Base-by-base conservation (phyloP, 1,139 yeast species). In the Candida sanyaensis region DNA sequence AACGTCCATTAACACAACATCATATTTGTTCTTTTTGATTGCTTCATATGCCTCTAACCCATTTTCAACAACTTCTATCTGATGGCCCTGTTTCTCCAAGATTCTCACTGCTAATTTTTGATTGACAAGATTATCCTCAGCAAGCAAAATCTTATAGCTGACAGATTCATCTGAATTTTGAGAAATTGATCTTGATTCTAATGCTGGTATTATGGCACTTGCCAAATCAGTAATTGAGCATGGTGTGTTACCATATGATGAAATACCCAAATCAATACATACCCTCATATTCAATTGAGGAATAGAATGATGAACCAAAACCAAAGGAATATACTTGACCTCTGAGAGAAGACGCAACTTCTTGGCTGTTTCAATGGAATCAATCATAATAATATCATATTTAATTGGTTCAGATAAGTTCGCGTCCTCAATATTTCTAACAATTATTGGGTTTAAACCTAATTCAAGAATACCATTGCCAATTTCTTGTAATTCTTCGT, bases 1-100 rank as follows among this genome's bases (percentile, higher is more conserved):
- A 38, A 89, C 96, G 71, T 89, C 96, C 96, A 89, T 89, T 56
- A 89, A 77, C 12, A 89, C 89, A 44, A 86, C 93, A 61, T 89
- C 96, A 63, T 84, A 88, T 40, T 80, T 75, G 37, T 60, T 67
- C 63, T 80, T 83, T 62, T 84, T 78, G 39, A 88, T 84, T 0
- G 92, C 92, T 55, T 88, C 90, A 58, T 81, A 81, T 0, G 96
- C 96, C 59, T 88, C 91, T 50, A 83, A 72, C 10, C 96, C 96
- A 63, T 89, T 89, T 61, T 88, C 95, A 13, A 89, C 96, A 45
- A 86, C 96, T 51, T 84, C 86, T 7, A 88, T 91, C 50, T 79
- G 76, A 65, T 88, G 96, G 24, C 92, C 92, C 64, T 87, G 88
- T 63, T 88, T 88, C 62, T 88, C 91, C 52, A 88, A 73, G 44